Conservation (phyloP, 495 filamentous ascomycete genomes). For the Podospora conica region DNA sequence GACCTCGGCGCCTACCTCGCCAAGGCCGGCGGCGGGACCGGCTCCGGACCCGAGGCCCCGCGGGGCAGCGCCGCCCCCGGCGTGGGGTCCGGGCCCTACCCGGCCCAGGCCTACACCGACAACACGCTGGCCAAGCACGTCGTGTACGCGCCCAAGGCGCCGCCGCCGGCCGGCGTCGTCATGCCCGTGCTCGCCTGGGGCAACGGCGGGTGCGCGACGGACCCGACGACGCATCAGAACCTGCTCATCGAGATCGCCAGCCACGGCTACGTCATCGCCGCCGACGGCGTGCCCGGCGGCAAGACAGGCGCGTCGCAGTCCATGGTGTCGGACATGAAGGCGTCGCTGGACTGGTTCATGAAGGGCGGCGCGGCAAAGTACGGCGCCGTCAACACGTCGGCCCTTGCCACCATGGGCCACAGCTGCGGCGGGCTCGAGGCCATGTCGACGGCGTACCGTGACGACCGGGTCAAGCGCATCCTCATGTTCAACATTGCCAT, state of each 20-base stretch:
- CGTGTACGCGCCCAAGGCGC: constrained; percentile 20
- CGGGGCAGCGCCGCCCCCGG: constrained; percentile 10
- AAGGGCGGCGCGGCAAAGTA: constrained; percentile 27
- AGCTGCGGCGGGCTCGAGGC: constrained; percentile 32
- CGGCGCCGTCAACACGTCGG: constrained; percentile 21
- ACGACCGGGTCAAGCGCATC: constrained; percentile 22
- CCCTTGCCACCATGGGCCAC: constrained; percentile 22
- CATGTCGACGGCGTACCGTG: constrained; percentile 17
- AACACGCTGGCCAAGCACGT: constrained; percentile 23
- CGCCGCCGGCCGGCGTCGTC: constrained; percentile 12
- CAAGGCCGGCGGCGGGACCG: constrained; percentile 8
- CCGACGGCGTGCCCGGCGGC: constrained; percentile 16
- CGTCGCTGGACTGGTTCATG: constrained; percentile 25
- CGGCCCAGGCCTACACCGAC: constrained; percentile 17
- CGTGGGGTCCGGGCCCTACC: constrained; percentile 21
- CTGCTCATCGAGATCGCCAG: constrained; percentile 24
- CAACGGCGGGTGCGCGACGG: constrained; percentile 28
- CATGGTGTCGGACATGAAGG: constrained; percentile 13
- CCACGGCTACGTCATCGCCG: constrained; percentile 29
- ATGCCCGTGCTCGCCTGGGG: constrained; percentile 29
- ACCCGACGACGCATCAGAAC: constrained; percentile 12
- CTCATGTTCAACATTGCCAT: constrained; percentile 28
- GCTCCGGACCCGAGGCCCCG: constrained; percentile 18
- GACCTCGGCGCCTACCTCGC: constrained; percentile 12
- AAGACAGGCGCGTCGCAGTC: constrained; percentile 13